Evolutionary conservation across 768 basidiomycete genomes (phyloP).

Genomic region (Lentinula detonsa): DNA sequence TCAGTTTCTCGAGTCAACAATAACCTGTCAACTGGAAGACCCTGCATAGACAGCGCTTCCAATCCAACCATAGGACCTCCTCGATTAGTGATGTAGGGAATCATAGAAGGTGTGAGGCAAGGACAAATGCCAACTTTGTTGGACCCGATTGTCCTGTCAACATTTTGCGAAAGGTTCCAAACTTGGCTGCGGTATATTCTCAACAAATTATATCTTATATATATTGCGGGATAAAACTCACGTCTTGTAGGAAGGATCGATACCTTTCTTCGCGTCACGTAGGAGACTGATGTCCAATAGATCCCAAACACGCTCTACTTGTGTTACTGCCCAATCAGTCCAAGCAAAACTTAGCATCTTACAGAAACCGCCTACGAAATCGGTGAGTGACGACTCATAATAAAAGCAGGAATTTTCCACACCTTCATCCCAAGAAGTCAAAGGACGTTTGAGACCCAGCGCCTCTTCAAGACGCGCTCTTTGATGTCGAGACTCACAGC

Average conservation of each 20-base stretch:
- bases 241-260: slow-evolving; percentile 89
- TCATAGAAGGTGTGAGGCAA: slow-evolving; percentile 95
- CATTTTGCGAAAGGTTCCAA: slow-evolving; percentile 97
- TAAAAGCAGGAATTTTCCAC: slow-evolving; percentile 10
- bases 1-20: slow-evolving; percentile 89
- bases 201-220: slow-evolving; percentile 5
- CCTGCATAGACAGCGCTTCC: slow-evolving; percentile 91
- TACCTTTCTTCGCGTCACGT: slow-evolving; percentile 71
- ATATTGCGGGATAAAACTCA: slow-evolving; percentile 29
- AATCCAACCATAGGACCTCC: slow-evolving; percentile 94
- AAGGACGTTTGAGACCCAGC: slow-evolving; percentile 75
- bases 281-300: slow-evolving; percentile 88
- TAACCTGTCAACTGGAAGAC: slow-evolving; percentile 87
- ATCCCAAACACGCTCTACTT: slow-evolving; percentile 95
- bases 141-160: slow-evolving; percentile 84
- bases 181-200: slow-evolving; percentile 50
- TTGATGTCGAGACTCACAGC: slow-evolving; percentile 90
- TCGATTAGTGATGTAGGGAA: slow-evolving; percentile 92
- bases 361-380: slow-evolving; percentile 64
- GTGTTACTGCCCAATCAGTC: slow-evolving; percentile 90
- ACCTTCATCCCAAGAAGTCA: slow-evolving; percentile 95
- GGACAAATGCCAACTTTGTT: slow-evolving; percentile 81
- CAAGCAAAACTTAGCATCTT: slow-evolving; percentile 87
- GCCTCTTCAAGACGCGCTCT: slow-evolving; percentile 79
- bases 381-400: slow-evolving; percentile 6